Conservation (phyloP, 2,329 filamentous ascomycete genomes). For the Ophiostoma piceae region DNA sequence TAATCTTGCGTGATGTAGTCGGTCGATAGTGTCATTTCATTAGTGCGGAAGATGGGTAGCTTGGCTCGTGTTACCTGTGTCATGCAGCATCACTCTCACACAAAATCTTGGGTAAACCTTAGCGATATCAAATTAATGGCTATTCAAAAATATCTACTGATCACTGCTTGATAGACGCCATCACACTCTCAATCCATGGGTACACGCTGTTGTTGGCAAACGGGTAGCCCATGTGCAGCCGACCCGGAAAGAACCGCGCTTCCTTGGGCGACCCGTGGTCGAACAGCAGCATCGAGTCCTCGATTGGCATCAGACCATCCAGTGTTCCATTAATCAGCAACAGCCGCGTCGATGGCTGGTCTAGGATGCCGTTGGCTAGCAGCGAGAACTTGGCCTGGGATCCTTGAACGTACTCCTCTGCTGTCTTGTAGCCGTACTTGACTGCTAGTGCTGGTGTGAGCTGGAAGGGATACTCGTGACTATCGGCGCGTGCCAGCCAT, state of each 20-base stretch:
- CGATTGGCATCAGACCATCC: constrained; percentile 63
- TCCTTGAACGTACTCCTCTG: constrained; percentile 50
- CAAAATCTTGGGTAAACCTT: not conserved
- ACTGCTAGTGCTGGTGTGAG: constrained; percentile 51
- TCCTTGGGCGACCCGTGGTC: constrained; percentile 63
- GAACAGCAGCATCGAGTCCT: constrained; percentile 60
- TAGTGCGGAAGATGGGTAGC: not conserved
- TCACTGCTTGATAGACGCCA: constrained; percentile 33
- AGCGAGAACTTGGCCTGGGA: constrained; percentile 59
- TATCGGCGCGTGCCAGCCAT: constrained; percentile 58
- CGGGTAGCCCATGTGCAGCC: constrained; percentile 65
- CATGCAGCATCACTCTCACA: not conserved
- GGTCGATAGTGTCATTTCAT: not conserved
- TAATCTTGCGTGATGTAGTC: not conserved
- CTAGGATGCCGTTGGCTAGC: constrained; percentile 53
- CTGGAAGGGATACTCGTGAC: constrained; percentile 62
- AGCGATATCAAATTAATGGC: not conserved
- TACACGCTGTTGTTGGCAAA: constrained; percentile 53
- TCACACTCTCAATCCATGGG: constrained; percentile 57
- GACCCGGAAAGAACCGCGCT: constrained; percentile 55
- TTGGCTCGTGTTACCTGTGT: not conserved
- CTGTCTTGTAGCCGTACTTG: constrained; percentile 57
- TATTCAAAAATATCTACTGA: not conserved
- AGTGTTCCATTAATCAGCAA: constrained; percentile 58
- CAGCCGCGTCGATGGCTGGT: constrained; percentile 51